phyloP scores from a whole-genome alignment of 768 basidiomycete genomes.

The Suillus cothurnatus region DNA sequence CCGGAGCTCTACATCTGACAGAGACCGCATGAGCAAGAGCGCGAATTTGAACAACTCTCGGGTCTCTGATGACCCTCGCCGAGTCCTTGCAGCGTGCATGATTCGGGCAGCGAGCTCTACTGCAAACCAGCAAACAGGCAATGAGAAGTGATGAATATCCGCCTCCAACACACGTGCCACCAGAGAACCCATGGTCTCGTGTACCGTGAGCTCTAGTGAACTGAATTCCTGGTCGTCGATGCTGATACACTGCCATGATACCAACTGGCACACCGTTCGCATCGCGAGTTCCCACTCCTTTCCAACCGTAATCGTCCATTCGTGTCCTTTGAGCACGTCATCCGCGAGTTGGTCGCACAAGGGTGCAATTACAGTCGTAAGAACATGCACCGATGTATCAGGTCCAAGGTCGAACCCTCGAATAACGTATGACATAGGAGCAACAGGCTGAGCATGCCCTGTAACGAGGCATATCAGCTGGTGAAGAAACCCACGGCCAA shows the following conservation, averaged over 20 bases:
- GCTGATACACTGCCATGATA: slow-evolving; percentile 47
- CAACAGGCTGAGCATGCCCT: slow-evolving; percentile 24
- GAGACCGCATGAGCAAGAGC: slow-evolving; percentile 45
- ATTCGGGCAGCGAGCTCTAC: slow-evolving; percentile 57
- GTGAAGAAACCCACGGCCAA: slow-evolving; percentile 60
- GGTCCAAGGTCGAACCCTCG: slow-evolving; percentile 48
- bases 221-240: slow-evolving; percentile 35
- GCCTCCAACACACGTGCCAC: slow-evolving; percentile 41
- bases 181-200: slow-evolving; percentile 41
- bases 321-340: slow-evolving; percentile 37
- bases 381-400: slow-evolving; percentile 42
- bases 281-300: slow-evolving; percentile 44
- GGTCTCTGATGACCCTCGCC: slow-evolving; percentile 30
- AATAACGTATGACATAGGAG: slow-evolving; percentile 35
- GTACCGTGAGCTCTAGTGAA: slow-evolving; percentile 35
- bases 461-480: slow-evolving; percentile 51
- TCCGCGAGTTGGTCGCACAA: slow-evolving; percentile 48
- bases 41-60: slow-evolving; percentile 30
- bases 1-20: slow-evolving; percentile 58
- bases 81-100: slow-evolving; percentile 25
- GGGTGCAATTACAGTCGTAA: slow-evolving; percentile 48
- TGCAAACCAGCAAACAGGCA: slow-evolving; percentile 62
- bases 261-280: slow-evolving; percentile 44
- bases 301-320: slow-evolving; percentile 21
- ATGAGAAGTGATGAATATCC: slow-evolving; percentile 35